A percentile compares a stretch with the other conserved stretches of the same genome.
Evolutionary conservation across 495 filamentous ascomycete genomes (phyloP).

Genomic region (Hypoxylon subgilvum): DNA sequence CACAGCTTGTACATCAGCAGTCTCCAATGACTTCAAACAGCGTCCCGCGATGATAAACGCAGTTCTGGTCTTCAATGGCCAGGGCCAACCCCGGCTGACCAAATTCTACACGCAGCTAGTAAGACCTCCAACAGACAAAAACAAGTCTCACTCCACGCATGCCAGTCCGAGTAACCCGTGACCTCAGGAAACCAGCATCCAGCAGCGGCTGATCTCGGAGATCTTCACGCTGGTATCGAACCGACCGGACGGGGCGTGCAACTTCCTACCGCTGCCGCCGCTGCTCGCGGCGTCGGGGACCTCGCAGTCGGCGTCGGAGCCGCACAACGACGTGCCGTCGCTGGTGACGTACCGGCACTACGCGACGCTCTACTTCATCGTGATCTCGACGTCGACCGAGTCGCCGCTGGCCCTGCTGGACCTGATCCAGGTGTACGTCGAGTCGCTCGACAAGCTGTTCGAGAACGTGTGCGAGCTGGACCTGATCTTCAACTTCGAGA

Average conservation of each 20-base stretch:
- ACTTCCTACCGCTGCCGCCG: slow-evolving; percentile 80
- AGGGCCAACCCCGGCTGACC: slow-evolving; percentile 91
- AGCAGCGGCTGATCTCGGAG: slow-evolving; percentile 94
- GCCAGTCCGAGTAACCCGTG: background rate
- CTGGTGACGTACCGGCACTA: slow-evolving; percentile 98
- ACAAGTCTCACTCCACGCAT: no score
- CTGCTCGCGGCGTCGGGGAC: slow-evolving; percentile 57
- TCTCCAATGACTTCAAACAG: slow-evolving; percentile 2
- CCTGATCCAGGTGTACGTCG: slow-evolving; percentile 96
- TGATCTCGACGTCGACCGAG: slow-evolving; percentile 96
- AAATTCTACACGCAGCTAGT: slow-evolving; percentile 99
- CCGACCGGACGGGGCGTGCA: slow-evolving; percentile 86
- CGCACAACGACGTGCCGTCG: slow-evolving; percentile 85
- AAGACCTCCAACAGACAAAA: slow-evolving; percentile 11
- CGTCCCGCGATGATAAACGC: slow-evolving; percentile 87
- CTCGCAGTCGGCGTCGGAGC: slow-evolving; percentile 65
- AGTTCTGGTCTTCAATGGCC: slow-evolving; percentile 98
- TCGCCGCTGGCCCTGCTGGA: slow-evolving; percentile 94
- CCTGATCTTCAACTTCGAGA: slow-evolving; percentile 98
- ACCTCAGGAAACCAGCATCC: slow-evolving; percentile 84
- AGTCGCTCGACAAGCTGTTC: slow-evolving; percentile 90
- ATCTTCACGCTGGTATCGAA: slow-evolving; percentile 97
- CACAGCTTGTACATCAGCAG: background rate
- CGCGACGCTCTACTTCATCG: slow-evolving; percentile 96
- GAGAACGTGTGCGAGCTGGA: slow-evolving; percentile 99